Base-by-base conservation (phyloP, 2,329 filamentous ascomycete genomes). In the Hypoxylon sp. region DNA sequence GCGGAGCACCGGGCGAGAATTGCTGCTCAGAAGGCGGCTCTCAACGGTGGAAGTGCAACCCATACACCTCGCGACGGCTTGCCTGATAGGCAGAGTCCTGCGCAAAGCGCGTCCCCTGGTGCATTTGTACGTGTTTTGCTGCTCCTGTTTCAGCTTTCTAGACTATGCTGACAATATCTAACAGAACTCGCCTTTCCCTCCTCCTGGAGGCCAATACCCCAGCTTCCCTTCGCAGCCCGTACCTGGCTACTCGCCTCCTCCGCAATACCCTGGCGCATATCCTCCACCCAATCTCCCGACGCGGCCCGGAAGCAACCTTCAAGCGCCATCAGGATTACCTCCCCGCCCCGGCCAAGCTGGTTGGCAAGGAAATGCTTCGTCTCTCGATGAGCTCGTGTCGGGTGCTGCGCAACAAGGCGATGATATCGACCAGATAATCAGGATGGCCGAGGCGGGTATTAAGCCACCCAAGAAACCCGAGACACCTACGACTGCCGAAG, bases 1-100 rank as follows among this genome's bases (percentile, higher is more conserved):
- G 92, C 91, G 7, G 92, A 92, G 74, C 92, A 92, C 77, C 91
- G 91, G 72, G 90, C 90, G 5, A 89, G 88, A 75, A 86, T 88
- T 66, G 88, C 88, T 17, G 87, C 90, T 57, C 86, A 87, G 72
- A 83, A 84, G 71, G 84, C 85, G 28, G 83, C 83, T 63, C 60
- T 67, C 38, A 88, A 84, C 75, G 87, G 87, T 51, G 88, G 86
- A 68, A 86, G 78, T 10, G 76, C 79, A 72, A 55, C 69, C 69
- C 60, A 83, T 50, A 88, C 88, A 1, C 87, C 88, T 7, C 82
- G 83, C 13, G 82, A 81, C 51, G 74, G 67, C n/a, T 49, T 77
- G 3, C 76, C 75, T 1, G 82, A 83, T 68, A 79, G 81, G 17
- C 83, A 84, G 62, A 87, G 85, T 76, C 84, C 85, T 50, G 81